Evolutionary conservation across 805 yeast species (phyloP).

Genomic region (Metschnikowia proteae): DNA sequence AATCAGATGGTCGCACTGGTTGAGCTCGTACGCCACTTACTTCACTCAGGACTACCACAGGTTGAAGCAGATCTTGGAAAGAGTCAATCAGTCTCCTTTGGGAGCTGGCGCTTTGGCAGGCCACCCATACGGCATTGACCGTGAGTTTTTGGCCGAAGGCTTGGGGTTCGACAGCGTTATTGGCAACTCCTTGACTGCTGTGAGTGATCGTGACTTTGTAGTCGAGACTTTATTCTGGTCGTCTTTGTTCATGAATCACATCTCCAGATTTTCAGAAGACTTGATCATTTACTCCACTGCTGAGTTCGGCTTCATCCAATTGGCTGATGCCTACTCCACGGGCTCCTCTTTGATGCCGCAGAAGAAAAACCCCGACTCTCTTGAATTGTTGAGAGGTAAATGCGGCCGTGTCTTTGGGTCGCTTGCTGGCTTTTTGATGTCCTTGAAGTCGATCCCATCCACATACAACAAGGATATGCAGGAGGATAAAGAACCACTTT

Average conservation of each 20-base stretch:
- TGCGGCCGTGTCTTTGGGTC: slow-evolving; percentile 97
- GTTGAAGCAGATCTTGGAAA: slow-evolving; percentile 69
- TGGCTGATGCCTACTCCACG: slow-evolving; percentile 97
- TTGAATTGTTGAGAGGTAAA: slow-evolving; percentile 93
- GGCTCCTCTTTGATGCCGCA: slow-evolving; percentile 99
- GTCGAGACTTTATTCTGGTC: slow-evolving; percentile 96
- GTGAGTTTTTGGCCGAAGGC: slow-evolving; percentile 79
- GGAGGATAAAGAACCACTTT: slow-evolving; percentile 98
- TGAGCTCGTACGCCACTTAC: slow-evolving; percentile 90
- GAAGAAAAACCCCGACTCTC: slow-evolving; percentile 95
- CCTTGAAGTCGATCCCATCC: slow-evolving; percentile 94
- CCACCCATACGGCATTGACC: slow-evolving; percentile 97
- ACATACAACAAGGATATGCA: slow-evolving; percentile 98
- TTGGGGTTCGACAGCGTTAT: slow-evolving; percentile 82
- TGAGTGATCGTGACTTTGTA: slow-evolving; percentile 95
- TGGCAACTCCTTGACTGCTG: slow-evolving; percentile 96
- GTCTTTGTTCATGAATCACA: slow-evolving; percentile 89
- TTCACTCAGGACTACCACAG: slow-evolving; percentile 88
- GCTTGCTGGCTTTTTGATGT: slow-evolving; percentile 92
- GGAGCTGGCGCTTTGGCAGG: slow-evolving; percentile 99
- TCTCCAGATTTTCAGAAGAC: slow-evolving; percentile 93
- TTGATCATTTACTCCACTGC: slow-evolving; percentile 94
- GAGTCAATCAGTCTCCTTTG: slow-evolving; percentile 86
- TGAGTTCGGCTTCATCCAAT: slow-evolving; percentile 89
- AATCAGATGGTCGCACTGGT: slow-evolving; percentile 99